Evolutionary conservation across 176 grass and related monocot genomes (phyloP).

Genomic region (Panicum miliaceum): DNA sequence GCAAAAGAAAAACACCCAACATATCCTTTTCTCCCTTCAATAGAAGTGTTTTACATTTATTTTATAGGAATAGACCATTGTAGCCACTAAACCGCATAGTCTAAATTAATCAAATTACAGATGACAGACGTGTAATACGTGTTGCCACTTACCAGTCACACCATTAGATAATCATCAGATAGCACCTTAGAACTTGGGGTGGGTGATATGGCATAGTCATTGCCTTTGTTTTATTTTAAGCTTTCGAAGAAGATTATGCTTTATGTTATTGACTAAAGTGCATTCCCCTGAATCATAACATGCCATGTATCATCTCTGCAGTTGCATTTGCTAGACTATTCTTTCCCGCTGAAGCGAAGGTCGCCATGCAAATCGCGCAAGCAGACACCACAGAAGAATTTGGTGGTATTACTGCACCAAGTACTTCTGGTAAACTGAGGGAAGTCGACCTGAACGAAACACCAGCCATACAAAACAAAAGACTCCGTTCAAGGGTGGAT

Average conservation of each 20-base stretch:
- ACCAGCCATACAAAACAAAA: constrained; percentile 78
- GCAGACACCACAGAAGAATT: constrained; percentile 77
- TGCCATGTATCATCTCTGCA: constrained; percentile 45
- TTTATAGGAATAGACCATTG: constrained; percentile 8
- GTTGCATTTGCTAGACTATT: constrained; percentile 92
- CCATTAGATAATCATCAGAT: not conserved
- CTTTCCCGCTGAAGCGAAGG: constrained; percentile 92
- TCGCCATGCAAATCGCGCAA: constrained; percentile 95
- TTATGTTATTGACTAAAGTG: not conserved
- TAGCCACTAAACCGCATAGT: not conserved
- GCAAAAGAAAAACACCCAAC: not conserved
- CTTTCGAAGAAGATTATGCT: not conserved
- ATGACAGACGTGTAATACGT: not conserved
- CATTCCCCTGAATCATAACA: not conserved
- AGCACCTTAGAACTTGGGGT: not conserved
- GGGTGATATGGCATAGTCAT: not conserved
- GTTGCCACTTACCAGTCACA: not conserved
- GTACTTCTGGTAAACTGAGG: constrained; percentile 68
- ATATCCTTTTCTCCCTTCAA: not conserved
- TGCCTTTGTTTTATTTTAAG: not conserved
- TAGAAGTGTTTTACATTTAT: not conserved
- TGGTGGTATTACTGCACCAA: constrained; percentile 49
- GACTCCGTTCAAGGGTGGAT: constrained; percentile 76
- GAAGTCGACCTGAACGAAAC: constrained; percentile 98
- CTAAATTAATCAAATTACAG: not conserved